Base-by-base conservation (phyloP, 805 yeast species). In the Debaryomyces maramus region DNA sequence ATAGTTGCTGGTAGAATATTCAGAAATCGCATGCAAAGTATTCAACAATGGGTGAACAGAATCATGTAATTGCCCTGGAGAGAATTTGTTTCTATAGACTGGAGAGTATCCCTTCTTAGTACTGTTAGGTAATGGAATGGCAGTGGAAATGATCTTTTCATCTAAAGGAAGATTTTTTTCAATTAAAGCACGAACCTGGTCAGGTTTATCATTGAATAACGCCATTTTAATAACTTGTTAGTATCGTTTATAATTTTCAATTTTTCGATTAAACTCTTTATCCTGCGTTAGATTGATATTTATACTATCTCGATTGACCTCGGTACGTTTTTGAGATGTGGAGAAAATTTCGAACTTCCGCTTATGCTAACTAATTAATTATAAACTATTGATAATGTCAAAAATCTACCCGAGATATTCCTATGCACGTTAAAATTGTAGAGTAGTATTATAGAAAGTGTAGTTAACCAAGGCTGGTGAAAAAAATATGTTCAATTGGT, bases 41-140 rank as follows among this genome's bases (percentile, higher is more conserved):
- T 55, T 50, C 39, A 80, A 56, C 1, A 62, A 51, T 1, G 75
- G 72, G 44, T 75, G 74, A n/a, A 77, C 61, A 45, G 32, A 36
- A 10, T 63, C 59, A 16, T 75, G 60, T 34, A 65, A 50, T 19
- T 38, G 33, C 6, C 52, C 50, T 3, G 50, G 48, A n/a, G 55
- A 42, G 28, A 44, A 51, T 11, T 35, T 32, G 46, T 57, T 78
- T 43, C 87, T 64, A 53, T 71, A 81, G 9, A 77, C 54, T 3
- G 77, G 70, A 21, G 84, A 75, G 55, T 58, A 75, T 5, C 81
- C 83, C 2, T 62, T 63, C 39, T 61, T 52, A 23, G 55, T 53
- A 9, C 73, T 46, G 17, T 67, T 65, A 1, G 77, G 73, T 1
- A 77, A 34, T 6, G 71, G 56, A 13, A 44, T 47, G 5, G 60